Conservation (phyloP, 148 eudicot species). For the Heliosperma pusillum region DNA sequence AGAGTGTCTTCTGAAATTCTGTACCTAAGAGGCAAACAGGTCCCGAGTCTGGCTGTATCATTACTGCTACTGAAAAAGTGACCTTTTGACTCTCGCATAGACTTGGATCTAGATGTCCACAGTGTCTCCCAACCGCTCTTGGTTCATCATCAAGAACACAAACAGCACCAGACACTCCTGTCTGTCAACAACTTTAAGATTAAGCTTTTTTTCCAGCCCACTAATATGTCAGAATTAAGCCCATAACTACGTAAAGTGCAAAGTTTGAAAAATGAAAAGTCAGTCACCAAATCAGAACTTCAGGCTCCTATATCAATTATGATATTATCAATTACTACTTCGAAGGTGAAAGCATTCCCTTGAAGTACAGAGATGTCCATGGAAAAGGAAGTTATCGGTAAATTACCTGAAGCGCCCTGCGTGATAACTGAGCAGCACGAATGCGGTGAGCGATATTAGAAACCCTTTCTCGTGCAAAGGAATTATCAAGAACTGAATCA, state of each 20-base stretch:
- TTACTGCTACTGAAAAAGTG: slow-evolving; percentile 79
- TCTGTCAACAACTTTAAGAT: slow-evolving; percentile 44
- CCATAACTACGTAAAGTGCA: neutral
- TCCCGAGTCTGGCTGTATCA: slow-evolving; percentile 96
- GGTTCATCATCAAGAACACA: slow-evolving; percentile 99
- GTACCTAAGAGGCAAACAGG: slow-evolving; percentile 93
- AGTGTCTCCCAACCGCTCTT: slow-evolving; percentile 73
- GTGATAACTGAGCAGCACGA: slow-evolving; percentile 82
- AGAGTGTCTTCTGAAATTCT: slow-evolving; percentile 73
- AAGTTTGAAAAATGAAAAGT: neutral
- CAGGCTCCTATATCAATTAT: neutral
- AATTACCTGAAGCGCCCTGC: slow-evolving; percentile 82
- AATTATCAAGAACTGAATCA: slow-evolving; percentile 94
- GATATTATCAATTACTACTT: neutral
- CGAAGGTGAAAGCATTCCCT: neutral
- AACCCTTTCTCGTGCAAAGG: slow-evolving; percentile 96
- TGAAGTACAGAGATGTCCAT: neutral
- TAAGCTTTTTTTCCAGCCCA: neutral
- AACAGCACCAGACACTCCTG: slow-evolving; percentile 77
- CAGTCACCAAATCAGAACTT: neutral
- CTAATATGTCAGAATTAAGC: neutral
- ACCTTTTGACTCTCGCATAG: slow-evolving; percentile 71
- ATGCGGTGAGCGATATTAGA: slow-evolving; percentile 85
- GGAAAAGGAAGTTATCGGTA: neutral
- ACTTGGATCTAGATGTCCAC: slow-evolving; percentile 80